Conservation (phyloP, 257 asterid genomes). For the Solanum lignicaule region DNA sequence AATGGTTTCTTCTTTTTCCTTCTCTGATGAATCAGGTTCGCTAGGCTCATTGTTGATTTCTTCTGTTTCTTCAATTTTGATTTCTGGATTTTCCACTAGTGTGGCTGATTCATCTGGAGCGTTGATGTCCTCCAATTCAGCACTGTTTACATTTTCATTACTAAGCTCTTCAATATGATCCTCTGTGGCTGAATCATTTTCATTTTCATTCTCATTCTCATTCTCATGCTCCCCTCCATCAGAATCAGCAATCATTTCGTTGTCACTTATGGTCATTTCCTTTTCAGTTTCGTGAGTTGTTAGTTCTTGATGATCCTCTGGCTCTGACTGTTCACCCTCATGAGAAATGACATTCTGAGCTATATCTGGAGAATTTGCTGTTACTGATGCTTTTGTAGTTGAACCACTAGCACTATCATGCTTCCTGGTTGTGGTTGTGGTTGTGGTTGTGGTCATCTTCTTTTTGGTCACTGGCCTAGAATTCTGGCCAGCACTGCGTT, state of each 20-base stretch:
- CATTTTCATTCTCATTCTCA: not conserved
- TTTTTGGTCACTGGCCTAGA: slow-evolving; percentile 20
- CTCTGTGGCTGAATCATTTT: not conserved
- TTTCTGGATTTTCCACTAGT: slow-evolving; percentile 3
- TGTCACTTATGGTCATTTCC: not conserved
- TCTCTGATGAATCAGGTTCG: not conserved
- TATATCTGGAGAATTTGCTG: not conserved
- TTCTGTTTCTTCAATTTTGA: slow-evolving; percentile 12
- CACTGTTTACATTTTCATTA: slow-evolving; percentile 5
- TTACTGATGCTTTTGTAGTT: slow-evolving; percentile 6
- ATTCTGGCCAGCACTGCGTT: not conserved
- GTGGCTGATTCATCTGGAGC: slow-evolving; percentile 9
- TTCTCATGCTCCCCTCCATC: slow-evolving; percentile 1
- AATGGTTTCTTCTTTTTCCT: not conserved
- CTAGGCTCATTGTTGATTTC: not conserved
- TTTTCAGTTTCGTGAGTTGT: not conserved
- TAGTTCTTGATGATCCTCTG: slow-evolving; percentile 26
- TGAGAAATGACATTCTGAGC: slow-evolving; percentile 9
- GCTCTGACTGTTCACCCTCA: slow-evolving; percentile 19
- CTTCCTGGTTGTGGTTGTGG: slow-evolving; percentile 13
- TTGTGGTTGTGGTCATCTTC: slow-evolving; percentile 1
- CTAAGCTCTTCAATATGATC: not conserved
- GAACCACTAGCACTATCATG: slow-evolving; percentile 1
- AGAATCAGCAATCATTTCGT: slow-evolving; percentile 7
- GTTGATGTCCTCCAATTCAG: slow-evolving; percentile 5